Percentiles rank a stretch among this genome's conserved stretches.
Evolutionary conservation across 176 grass and related monocot species (phyloP).

Genomic region (Triticum turgidum): DNA sequence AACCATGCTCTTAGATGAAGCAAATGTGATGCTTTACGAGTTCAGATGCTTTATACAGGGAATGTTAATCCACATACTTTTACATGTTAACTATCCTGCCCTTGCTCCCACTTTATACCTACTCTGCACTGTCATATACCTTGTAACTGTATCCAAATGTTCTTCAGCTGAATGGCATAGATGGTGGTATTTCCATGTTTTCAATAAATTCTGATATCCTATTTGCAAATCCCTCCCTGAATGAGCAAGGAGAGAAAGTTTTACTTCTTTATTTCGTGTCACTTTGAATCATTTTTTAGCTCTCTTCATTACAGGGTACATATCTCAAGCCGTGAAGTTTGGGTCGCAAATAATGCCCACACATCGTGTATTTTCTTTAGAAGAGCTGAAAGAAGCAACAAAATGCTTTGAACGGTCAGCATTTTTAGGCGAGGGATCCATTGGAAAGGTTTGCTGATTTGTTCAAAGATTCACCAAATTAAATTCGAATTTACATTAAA

Average conservation of each 20-base stretch:
- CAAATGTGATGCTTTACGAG: neutral
- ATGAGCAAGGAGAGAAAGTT: constrained; percentile 17
- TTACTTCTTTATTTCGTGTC: constrained; percentile 5
- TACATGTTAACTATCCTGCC: neutral
- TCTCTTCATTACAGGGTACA: constrained; percentile 64
- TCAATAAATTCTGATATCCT: neutral
- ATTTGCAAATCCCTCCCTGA: neutral
- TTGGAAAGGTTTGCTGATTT: constrained; percentile 70
- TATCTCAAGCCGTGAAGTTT: constrained; percentile 87
- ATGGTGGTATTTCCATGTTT: neutral
- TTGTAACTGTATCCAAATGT: neutral
- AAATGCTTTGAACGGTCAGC: constrained; percentile 67
- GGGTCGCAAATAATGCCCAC: constrained; percentile 73
- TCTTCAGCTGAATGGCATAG: neutral
- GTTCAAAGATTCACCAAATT: constrained; percentile 8
- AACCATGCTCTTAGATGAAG: neutral
- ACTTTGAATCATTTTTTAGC: constrained; percentile 1
- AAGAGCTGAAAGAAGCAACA: constrained; percentile 94
- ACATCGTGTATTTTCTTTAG: constrained; percentile 71
- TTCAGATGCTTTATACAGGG: neutral
- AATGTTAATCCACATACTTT: neutral
- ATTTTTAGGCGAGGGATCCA: constrained; percentile 93
- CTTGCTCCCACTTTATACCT: neutral
- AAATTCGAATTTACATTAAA: neutral
- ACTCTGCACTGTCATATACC: neutral